Evolutionary conservation across 495 filamentous ascomycete species (phyloP), one percentile per base, ranked within the genome.

Genomic region (Penicillium riverlandense): DNA sequence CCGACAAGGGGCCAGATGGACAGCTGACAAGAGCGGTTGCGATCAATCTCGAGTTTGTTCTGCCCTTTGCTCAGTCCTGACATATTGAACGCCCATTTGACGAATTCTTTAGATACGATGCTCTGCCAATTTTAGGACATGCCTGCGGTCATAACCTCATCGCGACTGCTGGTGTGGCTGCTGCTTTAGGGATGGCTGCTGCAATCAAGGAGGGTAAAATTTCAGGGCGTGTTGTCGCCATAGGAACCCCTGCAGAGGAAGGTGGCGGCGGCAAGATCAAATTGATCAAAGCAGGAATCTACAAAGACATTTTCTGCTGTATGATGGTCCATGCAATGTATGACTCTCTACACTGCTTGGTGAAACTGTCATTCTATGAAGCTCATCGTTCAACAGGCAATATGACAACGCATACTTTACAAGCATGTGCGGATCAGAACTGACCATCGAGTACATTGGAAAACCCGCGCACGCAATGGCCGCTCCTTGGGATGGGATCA

Each of bases 181-280:
- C 63, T 2, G 74, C 62, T 5, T 53, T 84, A 8, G 76, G 72
- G 16, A 64, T 72, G 3, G 70, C 63, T 0, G 43, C 66, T 1
- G 50, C 71, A 11, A 60, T 83, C 31, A 55, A 56, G 39, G 32
- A 55, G 11, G 56, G 66, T 31, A 38, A 49, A 2, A 49, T 79
- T 5, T 47, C 53, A 2, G 80, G 80, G 8, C 76, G 72, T 41
- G 69, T 81, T 1, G 49, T 76, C 28, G 48, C 84, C 29, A 74
- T 84, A 28, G 79, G 80, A 32, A 84, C 80, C 0, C 81, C 81
- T 1, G 81, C 75, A 0, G 79, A 85, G 62, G 79, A 84, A 67
- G 70, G 67, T 6, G 73, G 77, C 29, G 79, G 78, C 7, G 81
- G 79, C 12, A 83, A 85, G 52, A 77, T 78, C 53, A 72, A 65